Conservation (phyloP, 352 stramenopile species). For the Bremia lactucae region DNA sequence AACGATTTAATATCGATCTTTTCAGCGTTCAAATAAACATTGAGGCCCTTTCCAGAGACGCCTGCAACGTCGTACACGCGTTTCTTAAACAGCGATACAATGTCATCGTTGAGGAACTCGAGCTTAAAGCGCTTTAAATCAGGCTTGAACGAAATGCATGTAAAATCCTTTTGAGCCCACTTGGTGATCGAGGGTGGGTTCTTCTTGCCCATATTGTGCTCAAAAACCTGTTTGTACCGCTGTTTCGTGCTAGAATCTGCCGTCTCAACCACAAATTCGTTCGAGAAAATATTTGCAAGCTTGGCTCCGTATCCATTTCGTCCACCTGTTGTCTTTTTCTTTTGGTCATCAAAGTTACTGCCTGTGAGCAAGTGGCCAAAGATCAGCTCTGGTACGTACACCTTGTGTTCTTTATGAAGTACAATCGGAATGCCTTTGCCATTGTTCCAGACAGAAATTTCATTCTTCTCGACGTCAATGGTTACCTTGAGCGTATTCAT, state of each 20-base stretch:
- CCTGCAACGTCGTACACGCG: slow-evolving; percentile 95
- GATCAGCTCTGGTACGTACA: slow-evolving; percentile 96
- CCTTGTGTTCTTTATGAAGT: slow-evolving; percentile 94
- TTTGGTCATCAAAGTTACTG: slow-evolving; percentile 97
- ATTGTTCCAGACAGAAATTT: slow-evolving; percentile 97
- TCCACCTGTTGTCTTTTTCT: slow-evolving; percentile 92
- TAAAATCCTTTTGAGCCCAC: slow-evolving; percentile 86
- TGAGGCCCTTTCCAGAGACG: slow-evolving; percentile 86
- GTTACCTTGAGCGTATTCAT: slow-evolving; percentile 92
- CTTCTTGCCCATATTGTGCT: slow-evolving; percentile 91
- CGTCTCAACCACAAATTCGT: slow-evolving; percentile 97
- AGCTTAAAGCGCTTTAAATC: slow-evolving; percentile 92
- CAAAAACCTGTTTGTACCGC: slow-evolving; percentile 88
- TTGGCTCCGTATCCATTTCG: slow-evolving; percentile 98
- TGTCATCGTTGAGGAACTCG: slow-evolving; percentile 85
- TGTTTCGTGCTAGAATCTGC: slow-evolving; percentile 88
- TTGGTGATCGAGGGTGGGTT: slow-evolving; percentile 79
- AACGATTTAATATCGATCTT: slow-evolving; percentile 90
- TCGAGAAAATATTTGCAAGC: slow-evolving; percentile 99
- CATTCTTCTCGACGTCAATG: slow-evolving; percentile 86
- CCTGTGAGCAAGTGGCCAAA: slow-evolving; percentile 97
- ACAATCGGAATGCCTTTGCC: slow-evolving; percentile 95
- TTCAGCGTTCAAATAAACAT: slow-evolving; percentile 92
- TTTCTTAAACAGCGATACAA: slow-evolving; percentile 93
- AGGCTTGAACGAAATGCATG: slow-evolving; percentile 93